Conservation (phyloP, 2,329 filamentous ascomycete species). For the Trichoderma breve region DNA sequence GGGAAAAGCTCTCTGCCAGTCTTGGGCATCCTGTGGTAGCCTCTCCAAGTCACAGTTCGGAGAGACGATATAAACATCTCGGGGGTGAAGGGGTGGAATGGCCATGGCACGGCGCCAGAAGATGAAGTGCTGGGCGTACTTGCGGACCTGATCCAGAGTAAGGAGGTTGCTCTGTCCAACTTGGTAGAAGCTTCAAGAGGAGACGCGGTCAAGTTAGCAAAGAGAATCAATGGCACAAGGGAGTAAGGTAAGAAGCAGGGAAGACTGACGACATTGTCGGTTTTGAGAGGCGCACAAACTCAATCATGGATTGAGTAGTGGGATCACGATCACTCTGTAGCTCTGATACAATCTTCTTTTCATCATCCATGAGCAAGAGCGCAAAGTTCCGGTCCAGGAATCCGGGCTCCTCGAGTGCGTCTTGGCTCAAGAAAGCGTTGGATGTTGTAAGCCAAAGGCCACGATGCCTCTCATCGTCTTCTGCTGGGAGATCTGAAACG, state of each 20-base stretch:
- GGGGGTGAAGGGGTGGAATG: constrained; percentile 83
- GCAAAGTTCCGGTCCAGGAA: constrained; percentile 84
- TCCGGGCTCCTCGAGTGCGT: constrained; percentile 62
- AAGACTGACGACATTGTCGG: constrained; percentile 56
- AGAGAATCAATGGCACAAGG: neutral
- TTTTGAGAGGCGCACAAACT: constrained; percentile 74
- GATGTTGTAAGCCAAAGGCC: constrained; percentile 87
- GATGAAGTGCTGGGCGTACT: constrained; percentile 88
- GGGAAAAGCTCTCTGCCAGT: constrained; percentile 78
- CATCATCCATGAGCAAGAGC: constrained; percentile 79
- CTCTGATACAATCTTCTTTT: constrained; percentile 68
- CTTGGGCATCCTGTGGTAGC: constrained; percentile 64
- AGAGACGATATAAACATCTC: constrained; percentile 88
- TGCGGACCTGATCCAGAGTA: constrained; percentile 75
- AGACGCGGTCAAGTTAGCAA: neutral
- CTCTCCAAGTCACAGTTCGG: constrained; percentile 79
- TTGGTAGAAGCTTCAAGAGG: constrained; percentile 55
- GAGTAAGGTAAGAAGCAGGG: too few species aligned
- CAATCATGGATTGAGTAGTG: constrained; percentile 72
- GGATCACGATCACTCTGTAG: constrained; percentile 76
- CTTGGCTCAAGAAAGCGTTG: constrained; percentile 69
- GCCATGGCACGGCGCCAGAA: constrained; percentile 93
- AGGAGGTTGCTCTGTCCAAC: constrained; percentile 70
- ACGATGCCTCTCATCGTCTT: constrained; percentile 65
- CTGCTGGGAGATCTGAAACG: constrained; percentile 68